phyloP scores from a whole-genome alignment of 768 basidiomycete species.

The Leccinum ochraceum region DNA sequence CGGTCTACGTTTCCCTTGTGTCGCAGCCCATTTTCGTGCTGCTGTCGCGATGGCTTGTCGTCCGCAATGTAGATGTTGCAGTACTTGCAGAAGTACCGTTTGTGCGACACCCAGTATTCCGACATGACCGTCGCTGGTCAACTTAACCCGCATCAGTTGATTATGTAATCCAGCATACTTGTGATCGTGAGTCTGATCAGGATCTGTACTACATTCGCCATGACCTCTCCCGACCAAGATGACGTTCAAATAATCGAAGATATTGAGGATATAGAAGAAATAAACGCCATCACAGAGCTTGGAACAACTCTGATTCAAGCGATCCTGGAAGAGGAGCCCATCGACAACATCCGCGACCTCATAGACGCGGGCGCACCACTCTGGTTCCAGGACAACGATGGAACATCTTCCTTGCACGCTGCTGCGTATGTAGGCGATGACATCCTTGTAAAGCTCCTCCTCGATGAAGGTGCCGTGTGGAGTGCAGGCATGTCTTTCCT shows the following conservation, averaged over 20 bases:
- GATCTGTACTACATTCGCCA: not conserved
- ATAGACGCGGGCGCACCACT: constrained; percentile 72
- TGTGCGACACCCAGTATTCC: constrained; percentile 92
- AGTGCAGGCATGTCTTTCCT: constrained; percentile 63
- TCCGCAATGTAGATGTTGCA: constrained; percentile 97
- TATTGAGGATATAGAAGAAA: constrained; percentile 36
- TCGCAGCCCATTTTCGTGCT: constrained; percentile 90
- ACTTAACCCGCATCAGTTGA: not conserved
- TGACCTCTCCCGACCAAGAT: constrained; percentile 1
- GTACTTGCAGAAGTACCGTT: constrained; percentile 95
- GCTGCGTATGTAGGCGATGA: constrained; percentile 74
- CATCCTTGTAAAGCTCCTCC: constrained; percentile 61
- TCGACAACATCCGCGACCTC: constrained; percentile 46
- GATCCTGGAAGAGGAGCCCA: constrained; percentile 52
- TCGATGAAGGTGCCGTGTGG: constrained; percentile 89
- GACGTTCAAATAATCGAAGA: constrained; percentile 23
- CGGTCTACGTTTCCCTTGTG: constrained; percentile 95
- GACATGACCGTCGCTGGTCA: constrained; percentile 52
- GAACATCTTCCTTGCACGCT: constrained; percentile 83
- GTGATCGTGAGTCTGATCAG: not conserved
- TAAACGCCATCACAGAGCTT: constrained; percentile 49
- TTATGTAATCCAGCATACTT: constrained; percentile 18
- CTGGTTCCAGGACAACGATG: constrained; percentile 90
- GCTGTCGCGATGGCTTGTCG: constrained; percentile 87
- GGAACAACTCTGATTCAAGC: constrained; percentile 61